These are phyloP conservation scores for Cladosporium sp. DNA, from an alignment of 2,329 filamentous ascomycete genomes.

Conservation along the genomic window DNA sequence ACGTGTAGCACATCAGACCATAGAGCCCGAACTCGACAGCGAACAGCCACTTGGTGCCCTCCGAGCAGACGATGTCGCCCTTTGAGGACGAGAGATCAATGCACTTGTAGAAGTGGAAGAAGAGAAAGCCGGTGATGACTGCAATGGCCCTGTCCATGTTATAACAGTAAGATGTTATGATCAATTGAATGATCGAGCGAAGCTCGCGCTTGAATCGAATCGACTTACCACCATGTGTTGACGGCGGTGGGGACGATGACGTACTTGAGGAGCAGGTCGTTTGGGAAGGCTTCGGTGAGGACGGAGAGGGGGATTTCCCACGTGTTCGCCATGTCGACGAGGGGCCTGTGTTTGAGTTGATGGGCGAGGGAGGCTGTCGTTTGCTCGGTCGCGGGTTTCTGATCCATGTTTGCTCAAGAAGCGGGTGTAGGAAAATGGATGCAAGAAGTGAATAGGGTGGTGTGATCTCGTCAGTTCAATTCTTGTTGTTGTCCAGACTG, in stretches of 20 bases:
- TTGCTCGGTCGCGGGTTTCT: too few relatives aligned
- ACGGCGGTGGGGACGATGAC: background rate
- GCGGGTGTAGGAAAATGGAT: background rate
- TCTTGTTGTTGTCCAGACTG: too few relatives aligned
- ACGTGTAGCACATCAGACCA: background rate
- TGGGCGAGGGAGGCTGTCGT: too few relatives aligned
- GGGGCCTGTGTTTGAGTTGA: too few relatives aligned
- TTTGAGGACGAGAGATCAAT: background rate
- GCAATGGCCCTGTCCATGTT: background rate
- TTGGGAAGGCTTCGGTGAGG: background rate
- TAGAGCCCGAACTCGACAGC: background rate
- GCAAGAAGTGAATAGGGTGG: too few relatives aligned
- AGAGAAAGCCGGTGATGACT: background rate
- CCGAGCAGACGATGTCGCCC: background rate
- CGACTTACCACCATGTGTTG: background rate
- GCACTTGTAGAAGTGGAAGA: background rate
- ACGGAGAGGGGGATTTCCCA: background rate
- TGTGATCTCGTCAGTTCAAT: background rate
- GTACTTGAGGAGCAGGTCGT: background rate
- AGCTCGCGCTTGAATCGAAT: too few relatives aligned
- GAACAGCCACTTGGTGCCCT: background rate
- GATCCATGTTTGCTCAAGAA: background rate
- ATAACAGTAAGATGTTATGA: too few relatives aligned
- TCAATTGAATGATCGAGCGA: too few relatives aligned
- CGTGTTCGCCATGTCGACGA: background rate